These are phyloP conservation scores for Russula sp. DNA, from an alignment of 768 basidiomycete genomes.

Conservation along the genomic window DNA sequence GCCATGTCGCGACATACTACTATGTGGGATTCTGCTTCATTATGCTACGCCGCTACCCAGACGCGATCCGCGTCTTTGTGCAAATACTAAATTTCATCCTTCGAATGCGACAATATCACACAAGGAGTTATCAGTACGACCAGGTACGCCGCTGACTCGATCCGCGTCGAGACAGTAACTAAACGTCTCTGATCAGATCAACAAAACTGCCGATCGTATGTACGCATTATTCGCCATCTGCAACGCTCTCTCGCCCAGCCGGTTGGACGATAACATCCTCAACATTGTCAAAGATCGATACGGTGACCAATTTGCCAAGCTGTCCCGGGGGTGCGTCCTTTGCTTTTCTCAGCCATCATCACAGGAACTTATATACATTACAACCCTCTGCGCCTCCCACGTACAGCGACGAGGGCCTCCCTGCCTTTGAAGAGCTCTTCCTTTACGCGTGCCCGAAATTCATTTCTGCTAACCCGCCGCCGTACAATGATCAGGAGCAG, in stretches of 20 bases:
- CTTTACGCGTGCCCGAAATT: constrained; percentile 94
- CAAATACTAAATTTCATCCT: constrained; percentile 92
- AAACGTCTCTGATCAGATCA: constrained; percentile 52
- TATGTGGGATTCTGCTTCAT: constrained; percentile 97
- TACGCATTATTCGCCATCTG: constrained; percentile 93
- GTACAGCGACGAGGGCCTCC: constrained; percentile 58
- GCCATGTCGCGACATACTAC: constrained; percentile 91
- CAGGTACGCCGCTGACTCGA: constrained; percentile 50
- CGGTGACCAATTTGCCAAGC: constrained; percentile 83
- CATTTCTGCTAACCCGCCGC: constrained; percentile 89
- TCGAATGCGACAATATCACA: constrained; percentile 95
- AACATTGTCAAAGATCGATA: constrained; percentile 89
- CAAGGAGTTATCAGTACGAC: constrained; percentile 92
- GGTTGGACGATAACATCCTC: constrained; percentile 91
- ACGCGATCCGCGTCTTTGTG: constrained; percentile 91
- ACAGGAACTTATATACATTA: background rate
- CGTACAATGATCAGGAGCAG: constrained; percentile 72
- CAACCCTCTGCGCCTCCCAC: background rate
- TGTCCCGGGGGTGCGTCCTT: constrained; percentile 68
- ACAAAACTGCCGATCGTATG: constrained; percentile 97
- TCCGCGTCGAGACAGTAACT: background rate
- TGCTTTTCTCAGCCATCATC: background rate
- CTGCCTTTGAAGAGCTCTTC: constrained; percentile 89
- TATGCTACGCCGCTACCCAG: constrained; percentile 88
- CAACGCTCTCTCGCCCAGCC: constrained; percentile 85